Evolutionary conservation across 2,329 filamentous ascomycete genomes (phyloP).

Genomic region (Diaporthe destruens): DNA sequence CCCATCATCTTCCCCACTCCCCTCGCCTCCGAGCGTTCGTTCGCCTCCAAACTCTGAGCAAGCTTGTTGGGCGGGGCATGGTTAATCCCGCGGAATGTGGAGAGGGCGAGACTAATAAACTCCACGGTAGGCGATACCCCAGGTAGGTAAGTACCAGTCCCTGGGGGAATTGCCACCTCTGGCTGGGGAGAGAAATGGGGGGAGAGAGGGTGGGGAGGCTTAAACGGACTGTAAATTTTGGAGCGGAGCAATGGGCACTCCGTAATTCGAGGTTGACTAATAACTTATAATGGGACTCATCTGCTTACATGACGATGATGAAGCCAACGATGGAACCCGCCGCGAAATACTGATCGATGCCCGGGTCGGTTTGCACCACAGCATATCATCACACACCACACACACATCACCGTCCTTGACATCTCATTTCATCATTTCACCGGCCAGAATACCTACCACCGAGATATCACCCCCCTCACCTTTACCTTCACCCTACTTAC

Average conservation of each 20-base stretch:
- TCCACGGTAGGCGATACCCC: neutral
- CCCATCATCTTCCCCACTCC: too few species aligned
- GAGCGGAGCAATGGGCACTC: neutral
- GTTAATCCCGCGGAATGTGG: slow-evolving; percentile 25
- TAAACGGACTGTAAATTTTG: too few species aligned
- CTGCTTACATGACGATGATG: neutral
- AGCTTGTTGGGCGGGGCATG: slow-evolving; percentile 4
- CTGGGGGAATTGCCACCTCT: neutral
- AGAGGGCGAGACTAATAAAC: neutral
- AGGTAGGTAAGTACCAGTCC: neutral
- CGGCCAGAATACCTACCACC: neutral
- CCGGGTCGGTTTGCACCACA: too few species aligned
- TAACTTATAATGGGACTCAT: neutral
- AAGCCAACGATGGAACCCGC: neutral
- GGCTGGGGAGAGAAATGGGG: neutral
- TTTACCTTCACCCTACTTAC: too few species aligned
- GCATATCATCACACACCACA: neutral
- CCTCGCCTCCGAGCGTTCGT: slow-evolving; percentile 8
- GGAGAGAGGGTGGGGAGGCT: neutral
- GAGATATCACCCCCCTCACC: neutral
- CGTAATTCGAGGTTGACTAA: neutral
- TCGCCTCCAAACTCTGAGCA: neutral
- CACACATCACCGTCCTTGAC: too few species aligned
- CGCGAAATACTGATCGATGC: neutral
- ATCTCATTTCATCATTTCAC: too few species aligned